These are phyloP conservation scores for Fusarium sp. DNA, from an alignment of 2,329 filamentous ascomycete species.

Conservation along the genomic window DNA sequence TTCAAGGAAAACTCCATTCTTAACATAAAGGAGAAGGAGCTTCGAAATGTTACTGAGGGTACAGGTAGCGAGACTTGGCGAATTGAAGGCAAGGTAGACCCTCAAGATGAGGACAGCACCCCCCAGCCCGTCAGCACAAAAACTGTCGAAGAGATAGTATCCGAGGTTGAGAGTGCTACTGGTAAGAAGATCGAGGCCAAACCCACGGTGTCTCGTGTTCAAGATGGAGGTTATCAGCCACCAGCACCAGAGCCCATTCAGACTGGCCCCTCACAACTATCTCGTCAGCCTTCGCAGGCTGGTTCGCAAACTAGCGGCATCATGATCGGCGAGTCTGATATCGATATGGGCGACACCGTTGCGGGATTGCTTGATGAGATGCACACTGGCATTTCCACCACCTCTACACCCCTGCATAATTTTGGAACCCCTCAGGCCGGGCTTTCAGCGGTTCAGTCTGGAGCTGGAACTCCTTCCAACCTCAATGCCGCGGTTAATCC, in stretches of 20 bases:
- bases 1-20: constrained; percentile 79
- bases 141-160: constrained; percentile 79
- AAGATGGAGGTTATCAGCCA: constrained; percentile 83
- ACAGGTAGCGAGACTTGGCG: constrained; percentile 72
- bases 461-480: constrained; percentile 68
- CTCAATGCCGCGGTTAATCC: constrained; percentile 60
- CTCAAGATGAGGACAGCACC: constrained; percentile 62
- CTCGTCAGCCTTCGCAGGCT: constrained; percentile 67
- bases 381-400: constrained; percentile 71
- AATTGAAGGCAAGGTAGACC: constrained; percentile 69
- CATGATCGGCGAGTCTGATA: constrained; percentile 70
- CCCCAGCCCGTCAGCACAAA: constrained; percentile 58
- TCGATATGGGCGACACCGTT: constrained; percentile 75
- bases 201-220: constrained; percentile 76
- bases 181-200: constrained; percentile 75
- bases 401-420: constrained; percentile 71
- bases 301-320: constrained; percentile 69
- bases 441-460: constrained; percentile 68
- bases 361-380: constrained; percentile 77
- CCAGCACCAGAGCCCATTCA: constrained; percentile 62
- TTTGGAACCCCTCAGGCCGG: constrained; percentile 72
- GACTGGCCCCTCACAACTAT: constrained; percentile 56
- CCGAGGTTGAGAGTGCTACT: constrained; percentile 79
- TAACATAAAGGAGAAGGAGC: constrained; percentile 79
- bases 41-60: constrained; percentile 75